phyloP scores from a whole-genome alignment of 331 rosid genomes.

The Stylosanthes scabra region DNA sequence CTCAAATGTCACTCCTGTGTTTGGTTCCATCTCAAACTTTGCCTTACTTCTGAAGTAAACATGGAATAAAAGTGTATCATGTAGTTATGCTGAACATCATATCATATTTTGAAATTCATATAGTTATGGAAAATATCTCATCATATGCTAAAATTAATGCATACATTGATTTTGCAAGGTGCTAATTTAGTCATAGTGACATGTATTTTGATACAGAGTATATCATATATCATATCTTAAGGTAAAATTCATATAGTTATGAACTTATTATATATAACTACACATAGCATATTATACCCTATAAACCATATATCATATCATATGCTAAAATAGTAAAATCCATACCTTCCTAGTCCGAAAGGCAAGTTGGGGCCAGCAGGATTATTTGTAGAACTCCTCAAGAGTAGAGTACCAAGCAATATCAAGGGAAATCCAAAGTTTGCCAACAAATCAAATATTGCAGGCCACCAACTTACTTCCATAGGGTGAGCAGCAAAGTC shows the following conservation, averaged over 20 bases:
- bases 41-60: constrained; percentile 64
- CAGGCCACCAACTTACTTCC: constrained; percentile 54
- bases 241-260: background rate
- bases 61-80: background rate
- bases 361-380: constrained; percentile 80
- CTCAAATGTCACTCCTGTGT: constrained; percentile 83
- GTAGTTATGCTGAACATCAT: no score
- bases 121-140: background rate
- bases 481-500: constrained; percentile 75
- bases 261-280: background rate
- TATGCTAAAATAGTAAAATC: background rate
- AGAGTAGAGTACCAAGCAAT: constrained; percentile 55
- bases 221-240: background rate
- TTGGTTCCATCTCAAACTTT: constrained; percentile 85
- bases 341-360: constrained; percentile 82
- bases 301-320: constrained; percentile 30
- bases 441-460: constrained; percentile 56
- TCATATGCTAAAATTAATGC: background rate
- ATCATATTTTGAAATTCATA: no score
- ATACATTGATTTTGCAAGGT: no score
- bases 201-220: no score
- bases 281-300: background rate
- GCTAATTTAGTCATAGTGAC: no score
- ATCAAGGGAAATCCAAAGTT: constrained; percentile 76
- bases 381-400: constrained; percentile 56